phyloP scores from a whole-genome alignment of 2,329 filamentous ascomycete species.

The Talaromyces piceae region DNA sequence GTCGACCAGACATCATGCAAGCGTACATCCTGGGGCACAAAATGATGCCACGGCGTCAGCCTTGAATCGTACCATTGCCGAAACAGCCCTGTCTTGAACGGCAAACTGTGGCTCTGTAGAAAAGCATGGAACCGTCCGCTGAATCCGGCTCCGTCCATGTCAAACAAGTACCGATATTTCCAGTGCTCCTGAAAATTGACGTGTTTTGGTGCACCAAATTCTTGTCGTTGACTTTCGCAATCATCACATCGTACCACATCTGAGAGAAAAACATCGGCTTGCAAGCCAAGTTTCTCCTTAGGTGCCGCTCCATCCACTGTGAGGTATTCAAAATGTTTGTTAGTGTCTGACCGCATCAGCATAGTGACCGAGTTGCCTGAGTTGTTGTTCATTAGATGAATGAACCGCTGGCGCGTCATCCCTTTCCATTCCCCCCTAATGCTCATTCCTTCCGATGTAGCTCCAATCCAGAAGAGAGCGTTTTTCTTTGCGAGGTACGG shows the following conservation, averaged over 20 bases:
- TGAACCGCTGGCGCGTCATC: slow-evolving; percentile 63
- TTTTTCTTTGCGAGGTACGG: slow-evolving; percentile 57
- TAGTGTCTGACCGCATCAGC: slow-evolving; percentile 43
- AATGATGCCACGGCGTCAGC: slow-evolving; percentile 69
- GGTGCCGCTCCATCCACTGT: slow-evolving; percentile 37
- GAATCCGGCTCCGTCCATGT: slow-evolving; percentile 62
- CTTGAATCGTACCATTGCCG: slow-evolving; percentile 73
- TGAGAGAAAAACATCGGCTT: slow-evolving; percentile 53
- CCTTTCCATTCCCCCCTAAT: slow-evolving; percentile 53
- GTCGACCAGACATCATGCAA: slow-evolving; percentile 68
- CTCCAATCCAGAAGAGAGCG: slow-evolving; percentile 67
- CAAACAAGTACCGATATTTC: slow-evolving; percentile 62
- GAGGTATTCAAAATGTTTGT: slow-evolving; percentile 48
- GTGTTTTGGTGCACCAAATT: slow-evolving; percentile 43
- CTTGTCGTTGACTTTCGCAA: slow-evolving; percentile 45
- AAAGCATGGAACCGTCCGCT: slow-evolving; percentile 59
- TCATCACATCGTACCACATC: slow-evolving; percentile 53
- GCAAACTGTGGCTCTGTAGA: slow-evolving; percentile 58
- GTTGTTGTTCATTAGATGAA: slow-evolving; percentile 60
- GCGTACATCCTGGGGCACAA: slow-evolving; percentile 67
- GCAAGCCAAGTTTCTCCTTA: slow-evolving; percentile 44
- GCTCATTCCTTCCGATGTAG: slow-evolving; percentile 50
- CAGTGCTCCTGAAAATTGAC: slow-evolving; percentile 53
- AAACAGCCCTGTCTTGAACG: slow-evolving; percentile 64
- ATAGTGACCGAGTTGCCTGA: slow-evolving; percentile 45